Evolutionary conservation across 148 eudicot species (phyloP), one percentile per base, ranked within the genome.

Genomic region (Spergularia marina): DNA sequence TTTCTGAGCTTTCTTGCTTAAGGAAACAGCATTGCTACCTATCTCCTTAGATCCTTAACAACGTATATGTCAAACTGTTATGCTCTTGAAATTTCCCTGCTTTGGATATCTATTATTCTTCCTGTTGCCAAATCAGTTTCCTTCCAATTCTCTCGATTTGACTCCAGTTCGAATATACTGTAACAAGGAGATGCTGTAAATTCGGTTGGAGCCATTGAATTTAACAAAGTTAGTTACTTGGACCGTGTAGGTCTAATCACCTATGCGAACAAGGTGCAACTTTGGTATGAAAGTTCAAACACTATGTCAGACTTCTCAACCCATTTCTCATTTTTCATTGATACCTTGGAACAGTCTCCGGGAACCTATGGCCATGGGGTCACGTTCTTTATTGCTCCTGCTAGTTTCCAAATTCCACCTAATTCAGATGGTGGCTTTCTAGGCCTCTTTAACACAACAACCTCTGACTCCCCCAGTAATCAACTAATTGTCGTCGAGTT

Each of bases 401-500:
- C 79, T 17, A n/a, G 72, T 2, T 58, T 72, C 17, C 6, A 65
- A 14, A 74, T 71, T 25, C 86, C 86, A 1, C 18, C 34, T 4
- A 15, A 75, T 61, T 86, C 89, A 20, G 1, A 0, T 15, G 87
- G 85, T 17, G 73, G 85, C 0, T 79, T 5, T 71, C 82, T 84
- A 18, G 89, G 87, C 51, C 72, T 58, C 20, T 5, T 6, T 1
- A 11, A 17, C 25, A 71, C 2, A 68, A 49, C 23, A 30, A 64
- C 13, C 21, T 41, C 49, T 70, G 60, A 25, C 36, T 49, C 74
- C 17, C 16, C 21, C 11, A 23, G 58, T 1, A 75, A 83, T 34
- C 73, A 47, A 7, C 66, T 84, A 53, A 83, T 87, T 68, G 84
- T 84, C 6, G 83, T 87, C 25, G 90, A 87, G 79, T 87, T 87